Evolutionary conservation across 495 filamentous ascomycete genomes (phyloP).

Genomic region (Coniosporium apollinis): DNA sequence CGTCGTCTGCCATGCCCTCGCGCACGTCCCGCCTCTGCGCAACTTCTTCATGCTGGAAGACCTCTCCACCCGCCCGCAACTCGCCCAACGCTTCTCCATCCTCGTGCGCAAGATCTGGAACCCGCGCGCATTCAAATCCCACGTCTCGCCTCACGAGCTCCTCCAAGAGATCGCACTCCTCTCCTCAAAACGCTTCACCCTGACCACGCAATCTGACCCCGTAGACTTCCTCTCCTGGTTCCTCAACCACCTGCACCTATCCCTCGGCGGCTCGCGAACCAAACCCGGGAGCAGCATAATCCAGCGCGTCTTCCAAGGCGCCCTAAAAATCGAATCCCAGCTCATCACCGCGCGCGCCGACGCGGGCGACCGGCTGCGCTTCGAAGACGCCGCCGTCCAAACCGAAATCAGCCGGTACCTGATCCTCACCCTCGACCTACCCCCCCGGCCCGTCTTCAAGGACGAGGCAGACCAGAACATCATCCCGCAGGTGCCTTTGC

Average conservation of each 20-base stretch:
- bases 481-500: slow-evolving; percentile 87
- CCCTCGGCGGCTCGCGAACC: slow-evolving; percentile 75
- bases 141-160: slow-evolving; percentile 94
- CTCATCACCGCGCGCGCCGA: slow-evolving; percentile 86
- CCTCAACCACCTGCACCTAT: slow-evolving; percentile 82
- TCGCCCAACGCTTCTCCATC: slow-evolving; percentile 67
- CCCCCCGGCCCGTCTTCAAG: slow-evolving; percentile 89
- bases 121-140: slow-evolving; percentile 84
- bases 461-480: slow-evolving; percentile 81
- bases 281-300: slow-evolving; percentile 69
- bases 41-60: slow-evolving; percentile 87
- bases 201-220: slow-evolving; percentile 83
- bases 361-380: slow-evolving; percentile 72
- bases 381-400: slow-evolving; percentile 81
- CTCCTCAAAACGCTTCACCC: slow-evolving; percentile 81
- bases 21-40: slow-evolving; percentile 76
- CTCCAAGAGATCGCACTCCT: slow-evolving; percentile 83
- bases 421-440: slow-evolving; percentile 83
- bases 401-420: slow-evolving; percentile 62
- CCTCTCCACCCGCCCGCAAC: slow-evolving; percentile 39
- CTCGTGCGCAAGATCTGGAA: slow-evolving; percentile 98
- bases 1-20: slow-evolving; percentile 82
- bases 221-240: slow-evolving; percentile 97
- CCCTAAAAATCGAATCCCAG: slow-evolving; percentile 81
- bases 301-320: slow-evolving; percentile 85